phyloP scores from a whole-genome alignment of 2,329 filamentous ascomycete species.

The Cryphonectria radicalis region DNA sequence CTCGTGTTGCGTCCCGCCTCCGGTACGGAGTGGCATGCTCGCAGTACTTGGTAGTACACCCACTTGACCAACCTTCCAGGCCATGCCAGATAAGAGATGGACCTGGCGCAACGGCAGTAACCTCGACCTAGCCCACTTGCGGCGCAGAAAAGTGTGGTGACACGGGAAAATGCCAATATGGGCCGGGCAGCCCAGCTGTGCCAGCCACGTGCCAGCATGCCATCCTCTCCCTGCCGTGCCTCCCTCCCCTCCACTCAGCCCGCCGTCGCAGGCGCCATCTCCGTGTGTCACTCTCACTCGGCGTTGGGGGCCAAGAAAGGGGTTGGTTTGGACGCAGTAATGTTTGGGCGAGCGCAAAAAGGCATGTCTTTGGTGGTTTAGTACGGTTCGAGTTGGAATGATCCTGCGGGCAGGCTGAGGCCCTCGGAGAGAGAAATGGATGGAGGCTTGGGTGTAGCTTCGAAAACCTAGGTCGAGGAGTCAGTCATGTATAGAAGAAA shows the following conservation, averaged over 20 bases:
- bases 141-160: background rate
- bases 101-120: background rate
- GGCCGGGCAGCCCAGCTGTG: too few species aligned
- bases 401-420: background rate
- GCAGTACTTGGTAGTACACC: background rate
- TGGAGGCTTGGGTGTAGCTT: background rate
- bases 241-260: background rate
- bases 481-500: too few species aligned
- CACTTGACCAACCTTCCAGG: background rate
- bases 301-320: background rate
- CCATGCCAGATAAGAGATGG: background rate
- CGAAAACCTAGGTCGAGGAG: too few species aligned
- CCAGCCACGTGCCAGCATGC: too few species aligned
- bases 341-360: background rate
- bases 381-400: background rate
- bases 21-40: background rate
- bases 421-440: background rate
- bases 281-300: background rate
- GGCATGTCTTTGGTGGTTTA: background rate
- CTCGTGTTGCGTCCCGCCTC: background rate
- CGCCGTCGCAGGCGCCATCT: background rate
- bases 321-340: background rate
- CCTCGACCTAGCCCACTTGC: background rate
- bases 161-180: background rate
- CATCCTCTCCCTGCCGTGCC: too few species aligned